Evolutionary conservation across 495 filamentous ascomycete species (phyloP), one percentile per base, ranked within the genome.

Genomic region (Aspergillus haitiensis): DNA sequence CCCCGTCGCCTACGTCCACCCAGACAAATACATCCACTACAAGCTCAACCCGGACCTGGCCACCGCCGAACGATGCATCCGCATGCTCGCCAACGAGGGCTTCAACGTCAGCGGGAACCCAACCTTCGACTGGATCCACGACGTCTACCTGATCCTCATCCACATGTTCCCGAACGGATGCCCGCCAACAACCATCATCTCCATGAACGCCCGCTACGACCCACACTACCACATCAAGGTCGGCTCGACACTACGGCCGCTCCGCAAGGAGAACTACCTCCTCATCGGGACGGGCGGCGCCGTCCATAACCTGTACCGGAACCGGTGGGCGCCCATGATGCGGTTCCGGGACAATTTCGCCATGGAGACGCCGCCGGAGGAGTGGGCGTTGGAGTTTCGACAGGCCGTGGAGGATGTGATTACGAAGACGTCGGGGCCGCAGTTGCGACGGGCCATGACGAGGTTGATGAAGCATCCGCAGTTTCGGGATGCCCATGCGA

Each of bases 241-340:
- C 1, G 84, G 84, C 21, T 63, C 74, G 2, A 70, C 80, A 0
- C 72, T 87, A 13, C 77, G 79, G 0, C 75, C 77, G 0, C 71
- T 87, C 0, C 76, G 84, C 5, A 15, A 67, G 5, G 74, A 81
- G 59, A 71, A 74, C 52, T 80, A 79, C 52, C 73, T 87, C 7
- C 62, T 87, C 45, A 82, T 86, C 53, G 84, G 84, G 7, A 82
- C 83, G 1, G 84, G 84, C 42, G 84, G 85, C 47, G 78, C 84
- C 1, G 83, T 86, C 6, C 84, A 88, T 66, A 86, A 87, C 56
- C 75, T 87, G 3, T 87, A 84, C 66, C 76, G 84, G 10, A 86
- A 86, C 66, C 61, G 72, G n/a, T 86, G 83, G 84, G 74, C 65
- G 2, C 82, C 77, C 3, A 86, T 88, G 84, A 63, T 86, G 47